phyloP scores from a whole-genome alignment of 345 rosid genomes.

The Adansonia digitata region DNA sequence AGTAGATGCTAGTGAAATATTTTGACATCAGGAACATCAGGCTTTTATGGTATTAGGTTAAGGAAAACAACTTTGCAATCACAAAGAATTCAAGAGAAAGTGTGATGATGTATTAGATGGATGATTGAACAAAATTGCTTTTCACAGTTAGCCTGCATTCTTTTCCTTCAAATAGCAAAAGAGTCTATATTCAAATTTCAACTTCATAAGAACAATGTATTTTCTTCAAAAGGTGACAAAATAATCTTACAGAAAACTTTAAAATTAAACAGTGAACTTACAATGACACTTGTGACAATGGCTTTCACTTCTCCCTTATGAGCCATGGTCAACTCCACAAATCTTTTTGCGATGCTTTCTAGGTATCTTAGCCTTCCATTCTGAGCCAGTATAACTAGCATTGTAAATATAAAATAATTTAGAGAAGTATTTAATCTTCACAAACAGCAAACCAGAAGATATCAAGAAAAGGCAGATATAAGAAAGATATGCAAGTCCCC shows the following conservation, averaged over 20 bases:
- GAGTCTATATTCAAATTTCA: background rate
- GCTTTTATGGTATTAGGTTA: background rate
- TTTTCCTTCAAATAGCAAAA: background rate
- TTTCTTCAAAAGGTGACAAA: background rate
- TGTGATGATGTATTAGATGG: background rate
- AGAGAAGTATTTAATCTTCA: too few relatives aligned
- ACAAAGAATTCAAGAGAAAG: background rate
- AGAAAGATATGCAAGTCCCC: background rate
- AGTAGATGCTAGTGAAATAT: background rate
- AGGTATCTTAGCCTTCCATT: constrained; percentile 64
- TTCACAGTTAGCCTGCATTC: background rate
- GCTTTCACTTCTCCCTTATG: constrained; percentile 82
- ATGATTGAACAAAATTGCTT: background rate
- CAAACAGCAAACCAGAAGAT: too few relatives aligned
- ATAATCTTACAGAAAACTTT: background rate
- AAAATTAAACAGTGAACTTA: constrained; percentile 33
- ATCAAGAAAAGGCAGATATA: background rate
- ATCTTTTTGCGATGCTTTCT: constrained; percentile 58
- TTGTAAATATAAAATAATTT: background rate
- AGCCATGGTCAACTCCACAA: constrained; percentile 69
- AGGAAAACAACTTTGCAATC: background rate
- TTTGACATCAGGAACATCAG: background rate
- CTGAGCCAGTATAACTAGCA: constrained; percentile 68
- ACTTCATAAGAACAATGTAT: background rate
- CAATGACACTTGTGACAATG: constrained; percentile 72